Base-by-base conservation (phyloP, 2,329 filamentous ascomycete genomes). In the Tolypocladium paradoxum region DNA sequence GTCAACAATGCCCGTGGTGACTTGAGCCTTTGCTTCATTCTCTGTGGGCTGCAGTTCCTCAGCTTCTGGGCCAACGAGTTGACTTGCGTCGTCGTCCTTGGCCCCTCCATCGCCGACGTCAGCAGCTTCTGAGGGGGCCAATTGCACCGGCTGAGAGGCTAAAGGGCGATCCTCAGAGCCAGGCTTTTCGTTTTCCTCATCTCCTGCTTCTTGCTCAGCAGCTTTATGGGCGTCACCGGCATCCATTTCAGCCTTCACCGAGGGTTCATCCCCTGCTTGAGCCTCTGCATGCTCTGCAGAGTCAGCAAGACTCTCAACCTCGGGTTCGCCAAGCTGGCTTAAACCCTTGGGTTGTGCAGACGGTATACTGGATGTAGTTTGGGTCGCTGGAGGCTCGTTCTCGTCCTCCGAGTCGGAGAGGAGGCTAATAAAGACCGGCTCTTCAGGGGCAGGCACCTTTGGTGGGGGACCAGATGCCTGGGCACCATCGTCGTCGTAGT, bases 351-450 rank as follows among this genome's bases (percentile, higher is more conserved):
- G 27, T 12, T 33, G 43, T 33, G 43, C 43, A 31, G 43, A 47
- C 12, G 43, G 27, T 31, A 47, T 47, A 18, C 43, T 47, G 18
- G 27, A 20, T n/a, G 43, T 29, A 20, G 43, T 20, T 27, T 47
- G 43, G 18, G 43, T 31, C 27, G 43, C 18, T 14, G 8, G 43
- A 27, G 43, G 33, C 43, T 47, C 34, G 20, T 70, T 67, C 34
- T 76, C 70, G 50, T 73, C 70, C 47, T 76, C 73, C 2, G 71
- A 74, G 53, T 77, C 73, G 0, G 75, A 76, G 4, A 77, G 62
- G 11, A 78, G 59, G 51, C 70, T 70, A 54, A 78, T 78, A 20
- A 77, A 68, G 4, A 76, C 67, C 1, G 73, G 72, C 8, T 66
- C 62, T 8, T 62, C 62, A 1, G 66, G 55, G 11, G 55, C 55